Evolutionary conservation across 2,329 filamentous ascomycete genomes (phyloP).

Genomic region (Cladophialophora bantiana): DNA sequence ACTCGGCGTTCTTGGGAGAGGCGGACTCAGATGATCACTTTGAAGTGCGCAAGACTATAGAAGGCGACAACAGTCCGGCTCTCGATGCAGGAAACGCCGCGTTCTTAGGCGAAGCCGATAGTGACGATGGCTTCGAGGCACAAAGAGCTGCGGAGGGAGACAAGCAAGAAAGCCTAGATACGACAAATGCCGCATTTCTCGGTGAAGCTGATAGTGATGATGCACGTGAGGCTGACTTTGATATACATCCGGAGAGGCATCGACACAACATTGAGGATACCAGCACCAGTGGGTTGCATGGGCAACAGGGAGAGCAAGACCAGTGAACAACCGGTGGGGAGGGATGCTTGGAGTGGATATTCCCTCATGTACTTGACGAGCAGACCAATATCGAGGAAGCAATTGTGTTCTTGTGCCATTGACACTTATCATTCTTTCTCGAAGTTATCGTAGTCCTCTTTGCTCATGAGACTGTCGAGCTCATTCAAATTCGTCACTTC

Average conservation of each 20-base stretch:
- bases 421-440: slow-evolving; percentile 45
- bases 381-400: slow-evolving; percentile 3
- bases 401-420: slow-evolving; percentile 10
- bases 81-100: slow-evolving; percentile 31
- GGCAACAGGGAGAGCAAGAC: slow-evolving; percentile 30
- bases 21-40: slow-evolving; percentile 35
- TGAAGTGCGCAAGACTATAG: slow-evolving; percentile 26
- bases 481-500: slow-evolving; percentile 74
- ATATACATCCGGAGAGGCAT: slow-evolving; percentile 33
- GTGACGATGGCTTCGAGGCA: slow-evolving; percentile 37
- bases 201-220: slow-evolving; percentile 38
- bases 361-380: slow-evolving; percentile 10
- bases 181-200: slow-evolving; percentile 30
- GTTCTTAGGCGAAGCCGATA: slow-evolving; percentile 35
- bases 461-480: slow-evolving; percentile 78
- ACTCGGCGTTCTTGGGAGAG: slow-evolving; percentile 35
- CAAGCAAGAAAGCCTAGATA: slow-evolving; percentile 30
- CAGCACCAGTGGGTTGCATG: slow-evolving; percentile 33
- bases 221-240: slow-evolving; percentile 35
- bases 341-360: background rate
- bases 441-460: slow-evolving; percentile 78
- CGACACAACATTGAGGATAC: slow-evolving; percentile 36
- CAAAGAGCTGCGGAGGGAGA: slow-evolving; percentile 31
- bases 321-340: slow-evolving; percentile 14
- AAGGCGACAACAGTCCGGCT: slow-evolving; percentile 28